Evolutionary conservation across 1,139 yeast genomes (phyloP), one percentile per base, ranked within the genome.

Genomic region (Protomyces lactucae-debilis): DNA sequence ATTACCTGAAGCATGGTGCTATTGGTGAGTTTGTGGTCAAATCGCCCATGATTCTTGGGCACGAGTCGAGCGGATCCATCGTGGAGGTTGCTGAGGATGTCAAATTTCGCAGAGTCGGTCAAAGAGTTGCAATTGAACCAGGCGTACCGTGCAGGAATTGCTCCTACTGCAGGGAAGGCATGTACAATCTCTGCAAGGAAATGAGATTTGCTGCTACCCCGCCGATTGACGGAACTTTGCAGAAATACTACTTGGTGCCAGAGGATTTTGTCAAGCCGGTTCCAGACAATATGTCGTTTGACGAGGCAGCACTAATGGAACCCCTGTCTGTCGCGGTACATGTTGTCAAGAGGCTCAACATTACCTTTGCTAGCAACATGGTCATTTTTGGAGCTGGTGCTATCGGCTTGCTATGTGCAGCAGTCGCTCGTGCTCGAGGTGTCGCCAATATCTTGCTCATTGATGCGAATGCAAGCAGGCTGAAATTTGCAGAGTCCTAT

Each of bases 191-290:
- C 71, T 87, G 95, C 73, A 93, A 95, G 37, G 82, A 84, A 68
- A 88, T 89, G 93, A 82, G 80, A 21, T 89, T 89, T 77, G 95
- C 96, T 37, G 95, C 96, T 56, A 88, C 96, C 14, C 96, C 96
- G 9, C 87, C 88, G 21, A 78, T 77, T 69, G 86, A 84, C 68
- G 85, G 82, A 9, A 88, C 96, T 16, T 79, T 90, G 69, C 82
- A 87, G 70, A 83, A 85, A 72, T 87, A 85, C 76, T 88, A 81
- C 75, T 76, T 84, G 69, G 80, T 86, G 55, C 95, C 96, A n/a
- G 92, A 87, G 45, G 96, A 88, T 74, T 89, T 86, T 75, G 83
- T 89, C 74, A 86, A 85, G 71, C 87, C 86, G 75, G 79, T 90
- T 66, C 93, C 96, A 6, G 89, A 85, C 45, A 80, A 83, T 70